Conservation (phyloP, 306 rosid species). For the Abrus pulchellus region DNA sequence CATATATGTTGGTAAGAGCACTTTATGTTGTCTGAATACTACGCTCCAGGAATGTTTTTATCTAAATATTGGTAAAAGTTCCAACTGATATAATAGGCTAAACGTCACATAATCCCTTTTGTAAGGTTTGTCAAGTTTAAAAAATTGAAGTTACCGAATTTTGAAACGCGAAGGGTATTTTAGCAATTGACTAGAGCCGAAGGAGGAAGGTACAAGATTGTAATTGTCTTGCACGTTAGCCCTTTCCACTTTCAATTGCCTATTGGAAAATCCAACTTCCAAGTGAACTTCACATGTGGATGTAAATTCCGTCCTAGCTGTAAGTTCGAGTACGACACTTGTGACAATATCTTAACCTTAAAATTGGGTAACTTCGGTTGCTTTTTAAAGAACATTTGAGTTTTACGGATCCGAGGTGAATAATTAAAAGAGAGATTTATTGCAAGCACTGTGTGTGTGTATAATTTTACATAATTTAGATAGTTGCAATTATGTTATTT, state of each 20-base stretch:
- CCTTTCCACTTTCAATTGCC: not conserved
- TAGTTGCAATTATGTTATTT: too few species aligned
- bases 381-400: not conserved
- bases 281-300: slow-evolving; percentile 27
- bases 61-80: not conserved
- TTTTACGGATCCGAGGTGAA: slow-evolving; percentile 44
- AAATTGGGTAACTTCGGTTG: not conserved
- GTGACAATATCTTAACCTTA: not conserved
- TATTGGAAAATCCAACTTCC: not conserved
- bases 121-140: not conserved
- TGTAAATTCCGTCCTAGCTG: not conserved
- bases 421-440: not conserved
- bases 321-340: not conserved
- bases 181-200: not conserved
- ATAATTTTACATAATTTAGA: too few species aligned
- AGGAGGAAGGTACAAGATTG: not conserved
- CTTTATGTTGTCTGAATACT: not conserved
- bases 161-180: not conserved
- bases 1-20: not conserved
- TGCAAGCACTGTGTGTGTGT: not conserved
- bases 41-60: not conserved
- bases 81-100: not conserved
- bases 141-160: not conserved
- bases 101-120: not conserved
- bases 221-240: not conserved